Evolutionary conservation across 805 yeast genomes (phyloP).

Genomic region (Cyberlindnera galapagoensis): DNA sequence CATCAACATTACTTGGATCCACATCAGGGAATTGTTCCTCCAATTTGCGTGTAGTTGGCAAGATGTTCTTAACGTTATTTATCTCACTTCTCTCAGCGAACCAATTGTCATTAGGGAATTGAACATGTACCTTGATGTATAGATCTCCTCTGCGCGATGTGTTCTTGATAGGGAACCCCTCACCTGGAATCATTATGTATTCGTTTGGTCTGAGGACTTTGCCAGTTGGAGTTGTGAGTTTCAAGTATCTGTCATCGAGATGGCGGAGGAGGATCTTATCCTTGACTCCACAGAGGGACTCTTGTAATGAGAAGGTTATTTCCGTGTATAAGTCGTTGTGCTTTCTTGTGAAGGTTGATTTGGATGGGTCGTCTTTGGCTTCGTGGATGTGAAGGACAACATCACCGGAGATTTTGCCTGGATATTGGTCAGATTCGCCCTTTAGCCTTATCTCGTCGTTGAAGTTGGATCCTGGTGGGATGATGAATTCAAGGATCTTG

Average conservation of each 20-base stretch:
- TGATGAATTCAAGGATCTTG: constrained; percentile 68
- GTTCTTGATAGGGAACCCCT: constrained; percentile 73
- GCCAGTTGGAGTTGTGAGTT: constrained; percentile 63
- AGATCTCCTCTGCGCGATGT: constrained; percentile 52
- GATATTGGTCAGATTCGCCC: constrained; percentile 73
- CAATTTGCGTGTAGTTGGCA: constrained; percentile 35
- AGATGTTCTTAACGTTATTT: constrained; percentile 42
- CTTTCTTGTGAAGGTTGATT: constrained; percentile 43
- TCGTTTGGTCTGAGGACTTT: constrained; percentile 79
- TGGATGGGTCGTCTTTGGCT: constrained; percentile 15
- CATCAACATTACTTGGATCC: constrained; percentile 21
- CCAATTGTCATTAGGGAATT: constrained; percentile 85
- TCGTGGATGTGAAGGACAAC: constrained; percentile 57
- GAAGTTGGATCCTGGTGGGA: constrained; percentile 62
- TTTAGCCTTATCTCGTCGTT: constrained; percentile 54
- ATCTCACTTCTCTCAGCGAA: constrained; percentile 66
- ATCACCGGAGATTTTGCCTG: constrained; percentile 73
- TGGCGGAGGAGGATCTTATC: constrained; percentile 58
- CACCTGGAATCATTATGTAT: constrained; percentile 52
- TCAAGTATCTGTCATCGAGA: constrained; percentile 72
- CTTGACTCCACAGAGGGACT: constrained; percentile 79
- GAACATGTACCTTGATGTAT: constrained; percentile 62
- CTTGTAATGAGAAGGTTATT: constrained; percentile 60
- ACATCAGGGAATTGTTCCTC: constrained; percentile 24
- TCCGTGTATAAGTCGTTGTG: constrained; percentile 60